Conservation (phyloP, 2,329 filamentous ascomycete species). For the Daldinia sp. region DNA sequence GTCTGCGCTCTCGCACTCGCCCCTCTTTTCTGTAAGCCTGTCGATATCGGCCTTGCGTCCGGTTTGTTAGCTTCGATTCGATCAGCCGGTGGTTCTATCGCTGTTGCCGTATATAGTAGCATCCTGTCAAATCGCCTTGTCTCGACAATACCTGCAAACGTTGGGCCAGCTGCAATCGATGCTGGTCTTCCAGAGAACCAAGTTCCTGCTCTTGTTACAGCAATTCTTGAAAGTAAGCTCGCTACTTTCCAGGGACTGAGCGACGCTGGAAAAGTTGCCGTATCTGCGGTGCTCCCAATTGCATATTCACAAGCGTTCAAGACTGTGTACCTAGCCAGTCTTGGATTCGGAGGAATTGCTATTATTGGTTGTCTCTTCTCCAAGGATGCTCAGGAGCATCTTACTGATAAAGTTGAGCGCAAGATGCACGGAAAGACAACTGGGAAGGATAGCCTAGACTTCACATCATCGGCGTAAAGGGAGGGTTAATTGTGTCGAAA, state of each 20-base stretch:
- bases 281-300: slow-evolving; percentile 49
- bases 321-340: slow-evolving; percentile 56
- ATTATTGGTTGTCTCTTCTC: slow-evolving; percentile 54
- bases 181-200: slow-evolving; percentile 54
- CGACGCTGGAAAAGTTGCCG: slow-evolving; percentile 49
- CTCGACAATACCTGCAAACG: slow-evolving; percentile 52
- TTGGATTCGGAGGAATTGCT: slow-evolving; percentile 55
- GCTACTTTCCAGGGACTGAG: slow-evolving; percentile 51
- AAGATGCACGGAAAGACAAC: slow-evolving; percentile 48
- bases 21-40: slow-evolving; percentile 54
- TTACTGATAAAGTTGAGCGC: slow-evolving; percentile 54
- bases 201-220: slow-evolving; percentile 52
- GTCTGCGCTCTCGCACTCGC: slow-evolving; percentile 53
- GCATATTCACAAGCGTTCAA: slow-evolving; percentile 57
- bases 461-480: slow-evolving; percentile 9
- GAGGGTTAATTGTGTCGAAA: background rate
- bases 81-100: slow-evolving; percentile 54
- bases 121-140: slow-evolving; percentile 56
- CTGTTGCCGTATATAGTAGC: slow-evolving; percentile 56
- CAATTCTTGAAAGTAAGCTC: slow-evolving; percentile 50
- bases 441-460: slow-evolving; percentile 26
- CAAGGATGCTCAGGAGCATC: slow-evolving; percentile 52
- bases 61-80: slow-evolving; percentile 57
- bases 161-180: slow-evolving; percentile 52
- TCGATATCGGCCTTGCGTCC: slow-evolving; percentile 57